These are phyloP conservation scores for Suillus luteus DNA, from an alignment of 768 basidiomycete species.

Conservation along the genomic window DNA sequence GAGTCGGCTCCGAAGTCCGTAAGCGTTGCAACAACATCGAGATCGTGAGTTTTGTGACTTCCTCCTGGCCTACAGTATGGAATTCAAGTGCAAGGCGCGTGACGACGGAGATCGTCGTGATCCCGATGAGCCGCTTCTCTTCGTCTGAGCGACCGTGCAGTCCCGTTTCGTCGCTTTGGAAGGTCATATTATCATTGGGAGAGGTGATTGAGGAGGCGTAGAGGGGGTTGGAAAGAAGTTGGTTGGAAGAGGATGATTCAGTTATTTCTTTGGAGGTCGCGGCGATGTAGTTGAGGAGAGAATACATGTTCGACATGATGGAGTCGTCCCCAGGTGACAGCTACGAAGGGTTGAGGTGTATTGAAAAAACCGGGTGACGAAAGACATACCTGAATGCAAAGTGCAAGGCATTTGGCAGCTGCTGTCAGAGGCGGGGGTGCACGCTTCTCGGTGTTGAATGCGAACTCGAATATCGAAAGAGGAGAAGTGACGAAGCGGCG, in stretches of 20 bases:
- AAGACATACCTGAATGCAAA: constrained; percentile 76
- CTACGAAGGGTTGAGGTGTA: constrained; percentile 38
- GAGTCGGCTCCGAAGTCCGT: constrained; percentile 79
- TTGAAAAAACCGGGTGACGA: neutral
- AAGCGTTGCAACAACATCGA: constrained; percentile 92
- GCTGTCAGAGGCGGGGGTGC: constrained; percentile 79
- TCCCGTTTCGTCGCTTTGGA: constrained; percentile 63
- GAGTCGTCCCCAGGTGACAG: constrained; percentile 85
- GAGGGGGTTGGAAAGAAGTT: constrained; percentile 44
- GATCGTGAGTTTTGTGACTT: constrained; percentile 85
- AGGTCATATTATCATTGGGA: constrained; percentile 48
- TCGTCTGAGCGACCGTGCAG: constrained; percentile 76
- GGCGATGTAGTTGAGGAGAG: constrained; percentile 89
- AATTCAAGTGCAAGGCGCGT: constrained; percentile 88
- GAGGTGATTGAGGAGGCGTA: constrained; percentile 32
- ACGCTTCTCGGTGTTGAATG: constrained; percentile 71
- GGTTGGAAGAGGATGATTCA: constrained; percentile 48
- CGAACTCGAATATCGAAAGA: constrained; percentile 83
- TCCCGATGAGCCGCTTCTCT: constrained; percentile 80
- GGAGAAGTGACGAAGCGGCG: constrained; percentile 89
- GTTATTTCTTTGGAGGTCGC: constrained; percentile 78
- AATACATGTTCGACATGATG: constrained; percentile 95
- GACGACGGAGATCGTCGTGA: constrained; percentile 90
- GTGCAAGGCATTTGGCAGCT: constrained; percentile 86
- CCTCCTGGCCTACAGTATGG: constrained; percentile 54